Evolutionary conservation across 176 grass and related monocot species (phyloP).

Genomic region (Musa beccarii): DNA sequence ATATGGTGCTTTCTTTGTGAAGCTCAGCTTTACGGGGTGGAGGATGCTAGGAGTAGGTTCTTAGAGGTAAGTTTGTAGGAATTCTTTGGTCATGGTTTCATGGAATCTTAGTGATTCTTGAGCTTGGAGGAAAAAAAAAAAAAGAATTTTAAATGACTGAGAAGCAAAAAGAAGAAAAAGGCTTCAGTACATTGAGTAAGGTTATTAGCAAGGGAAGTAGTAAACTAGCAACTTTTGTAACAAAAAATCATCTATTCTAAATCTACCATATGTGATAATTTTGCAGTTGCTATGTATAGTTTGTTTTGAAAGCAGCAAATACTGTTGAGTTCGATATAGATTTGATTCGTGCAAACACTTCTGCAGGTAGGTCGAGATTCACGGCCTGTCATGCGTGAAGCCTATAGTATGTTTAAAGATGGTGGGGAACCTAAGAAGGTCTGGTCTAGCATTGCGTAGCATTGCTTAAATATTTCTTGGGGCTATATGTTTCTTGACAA

Average conservation of each 20-base stretch:
- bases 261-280: not conserved
- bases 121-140: not conserved
- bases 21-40: conserved; percentile 50
- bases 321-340: not conserved
- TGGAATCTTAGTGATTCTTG: not conserved
- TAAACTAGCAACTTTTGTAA: not conserved
- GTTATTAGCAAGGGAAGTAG: not conserved
- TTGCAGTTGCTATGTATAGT: too few relatives aligned
- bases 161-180: too few relatives aligned
- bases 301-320: too few relatives aligned
- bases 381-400: conserved; percentile 64
- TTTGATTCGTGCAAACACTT: not conserved
- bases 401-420: conserved; percentile 60
- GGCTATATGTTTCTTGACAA: not conserved
- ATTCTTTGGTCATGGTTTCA: not conserved
- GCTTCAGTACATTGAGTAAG: not conserved
- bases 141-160: too few relatives aligned
- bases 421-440: conserved; percentile 79
- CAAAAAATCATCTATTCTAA: not conserved
- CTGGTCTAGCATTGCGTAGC: not conserved
- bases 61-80: conserved; percentile 47
- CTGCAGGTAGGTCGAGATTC: conserved; percentile 59
- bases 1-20: conserved; percentile 94
- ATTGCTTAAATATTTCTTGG: not conserved
- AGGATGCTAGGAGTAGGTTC: conserved; percentile 59